These are phyloP conservation scores for Teunomyces gatunensis DNA, from an alignment of 805 yeast genomes.

Conservation along the genomic window DNA sequence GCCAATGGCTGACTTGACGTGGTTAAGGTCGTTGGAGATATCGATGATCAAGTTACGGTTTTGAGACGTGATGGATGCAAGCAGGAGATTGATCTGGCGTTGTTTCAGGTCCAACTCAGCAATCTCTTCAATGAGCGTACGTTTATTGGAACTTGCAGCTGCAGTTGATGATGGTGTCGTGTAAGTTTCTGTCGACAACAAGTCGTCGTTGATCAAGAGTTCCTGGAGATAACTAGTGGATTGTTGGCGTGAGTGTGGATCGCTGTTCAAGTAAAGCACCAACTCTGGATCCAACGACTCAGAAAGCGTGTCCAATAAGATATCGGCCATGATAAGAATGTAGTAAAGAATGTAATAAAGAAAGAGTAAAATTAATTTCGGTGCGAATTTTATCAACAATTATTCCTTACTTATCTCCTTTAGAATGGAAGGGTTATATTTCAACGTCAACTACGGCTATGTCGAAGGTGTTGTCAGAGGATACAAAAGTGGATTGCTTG, in stretches of 20 bases:
- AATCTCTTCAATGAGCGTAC: slow-evolving; percentile 61
- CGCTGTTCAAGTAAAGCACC: slow-evolving; percentile 15
- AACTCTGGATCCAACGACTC: slow-evolving; percentile 25
- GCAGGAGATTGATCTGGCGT: slow-evolving; percentile 43
- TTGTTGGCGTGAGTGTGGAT: slow-evolving; percentile 15
- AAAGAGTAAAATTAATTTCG: no score
- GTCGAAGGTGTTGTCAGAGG: slow-evolving; percentile 96
- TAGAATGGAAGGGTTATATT: slow-evolving; percentile 87
- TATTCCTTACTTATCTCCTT: not conserved
- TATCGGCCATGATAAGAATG: slow-evolving; percentile 23
- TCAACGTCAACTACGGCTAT: slow-evolving; percentile 86
- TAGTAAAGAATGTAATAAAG: no score
- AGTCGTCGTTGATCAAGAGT: slow-evolving; percentile 48
- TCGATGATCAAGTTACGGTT: slow-evolving; percentile 48
- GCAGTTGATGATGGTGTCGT: slow-evolving; percentile 31
- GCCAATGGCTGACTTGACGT: slow-evolving; percentile 23
- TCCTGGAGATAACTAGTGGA: slow-evolving; percentile 34
- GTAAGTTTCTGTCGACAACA: slow-evolving; percentile 43
- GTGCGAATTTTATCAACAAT: no score
- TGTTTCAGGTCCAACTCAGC: slow-evolving; percentile 68
- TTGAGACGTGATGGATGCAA: slow-evolving; percentile 39
- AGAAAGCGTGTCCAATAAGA: slow-evolving; percentile 33
- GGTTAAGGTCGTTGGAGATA: slow-evolving; percentile 31
- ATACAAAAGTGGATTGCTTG: slow-evolving; percentile 78
- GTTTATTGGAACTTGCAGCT: slow-evolving; percentile 12